Evolutionary conservation across 106 monocot species (phyloP), one percentile per base, ranked within the genome.

Genomic region (Platanthera zijinensis): DNA sequence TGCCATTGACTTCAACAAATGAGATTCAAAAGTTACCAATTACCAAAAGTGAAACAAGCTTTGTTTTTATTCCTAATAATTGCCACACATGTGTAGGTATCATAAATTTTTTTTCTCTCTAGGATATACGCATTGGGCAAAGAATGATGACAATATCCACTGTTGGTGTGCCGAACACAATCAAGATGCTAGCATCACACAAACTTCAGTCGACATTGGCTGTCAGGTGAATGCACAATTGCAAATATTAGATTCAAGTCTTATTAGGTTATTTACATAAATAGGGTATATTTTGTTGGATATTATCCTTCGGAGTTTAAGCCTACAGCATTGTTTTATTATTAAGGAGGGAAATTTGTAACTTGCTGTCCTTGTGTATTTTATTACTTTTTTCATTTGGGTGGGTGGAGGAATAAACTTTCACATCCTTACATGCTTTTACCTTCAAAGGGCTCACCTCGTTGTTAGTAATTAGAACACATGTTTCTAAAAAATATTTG

Each of bases 141-240:
- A 89, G 96, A 75, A 97, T 93, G 96, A 97, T 97, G 63, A 97
- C 96, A 69, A 97, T 97, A 81, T 97, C 96, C 12, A 97, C 96
- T 73, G 96, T 97, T 3, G 96, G 96, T 52, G 96, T 97, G 32
- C 96, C 96, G 17, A 97, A 93, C 76, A 97, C 93, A 30, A 97
- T 97, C 28, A 93, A 84, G 77, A 93, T 87, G 87, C 63, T 97
- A 69, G 96, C 96, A 67, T 86, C 93, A 77, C 89, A 94, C 81
- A 97, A 91, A 72, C 96, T 97, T 75, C 96, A 93, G 78, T 93
- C 96, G 63, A 97, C 96, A 8, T 82, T 97, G 73, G 96, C 96
- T 73, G 86, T 97, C 63, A 97, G 96, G 96, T 93, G 48, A 49
- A 72, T 72, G 21, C 25, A 30, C 47, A 8, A 10, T 5, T n/a